Percentiles rank a stretch among this genome's conserved stretches.
Conservation (phyloP, 345 rosid species). For the Populus ilicifolia region DNA sequence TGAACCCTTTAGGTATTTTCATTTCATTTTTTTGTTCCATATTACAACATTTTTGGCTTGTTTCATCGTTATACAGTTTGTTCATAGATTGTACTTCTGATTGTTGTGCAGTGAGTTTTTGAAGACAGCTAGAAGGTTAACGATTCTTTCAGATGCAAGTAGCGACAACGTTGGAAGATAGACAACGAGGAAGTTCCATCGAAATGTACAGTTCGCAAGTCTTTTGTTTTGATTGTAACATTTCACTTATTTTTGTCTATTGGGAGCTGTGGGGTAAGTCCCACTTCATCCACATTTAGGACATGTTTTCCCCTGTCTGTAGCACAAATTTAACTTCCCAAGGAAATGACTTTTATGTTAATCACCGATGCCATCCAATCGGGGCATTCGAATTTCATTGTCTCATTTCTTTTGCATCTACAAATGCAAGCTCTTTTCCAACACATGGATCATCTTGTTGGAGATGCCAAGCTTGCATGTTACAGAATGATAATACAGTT, state of each 20-base stretch:
- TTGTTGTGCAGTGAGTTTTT: conserved; percentile 60
- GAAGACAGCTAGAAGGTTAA: conserved; percentile 81
- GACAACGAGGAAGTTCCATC: conserved; percentile 10
- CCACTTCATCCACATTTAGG: conserved; percentile 20
- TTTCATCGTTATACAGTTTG: background rate
- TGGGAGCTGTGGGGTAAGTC: conserved; percentile 21
- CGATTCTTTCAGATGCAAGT: conserved; percentile 64
- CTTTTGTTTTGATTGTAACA: background rate
- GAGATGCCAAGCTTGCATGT: background rate
- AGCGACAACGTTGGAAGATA: conserved; percentile 52
- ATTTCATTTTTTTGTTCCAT: too few relatives aligned
- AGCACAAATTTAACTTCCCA: conserved; percentile 5
- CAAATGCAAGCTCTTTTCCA: background rate
- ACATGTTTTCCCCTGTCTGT: conserved; percentile 13
- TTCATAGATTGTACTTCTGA: conserved; percentile 1
- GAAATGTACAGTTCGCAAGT: conserved; percentile 40
- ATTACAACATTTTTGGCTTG: background rate
- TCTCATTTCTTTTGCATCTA: background rate
- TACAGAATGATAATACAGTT: too few relatives aligned
- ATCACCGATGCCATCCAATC: background rate
- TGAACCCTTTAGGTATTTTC: conserved; percentile 69
- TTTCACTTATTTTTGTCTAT: conserved; percentile 1
- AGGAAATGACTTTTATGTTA: background rate
- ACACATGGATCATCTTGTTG: background rate
- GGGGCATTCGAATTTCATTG: background rate